These are phyloP conservation scores for Macrolepiota dolichaula DNA, from an alignment of 768 basidiomycete species.

Conservation along the genomic window DNA sequence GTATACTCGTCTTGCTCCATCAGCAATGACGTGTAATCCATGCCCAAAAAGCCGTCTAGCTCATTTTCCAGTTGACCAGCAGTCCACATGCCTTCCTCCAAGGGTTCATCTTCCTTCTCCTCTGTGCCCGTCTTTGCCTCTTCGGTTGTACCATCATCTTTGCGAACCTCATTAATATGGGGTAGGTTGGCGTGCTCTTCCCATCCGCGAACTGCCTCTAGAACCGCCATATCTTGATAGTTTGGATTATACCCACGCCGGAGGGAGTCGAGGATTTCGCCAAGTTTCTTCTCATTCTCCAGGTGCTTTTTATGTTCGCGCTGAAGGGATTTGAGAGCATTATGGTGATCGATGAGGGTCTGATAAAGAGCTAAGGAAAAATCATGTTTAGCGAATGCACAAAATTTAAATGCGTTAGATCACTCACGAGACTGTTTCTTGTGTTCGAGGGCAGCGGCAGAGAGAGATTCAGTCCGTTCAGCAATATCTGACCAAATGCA, in stretches of 20 bases:
- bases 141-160: constrained; percentile 34
- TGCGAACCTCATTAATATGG: constrained; percentile 67
- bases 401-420: neutral
- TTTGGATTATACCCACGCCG: constrained; percentile 93
- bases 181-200: constrained; percentile 69
- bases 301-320: constrained; percentile 69
- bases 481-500: constrained; percentile 55
- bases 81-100: constrained; percentile 62
- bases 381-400: neutral
- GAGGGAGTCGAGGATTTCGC: constrained; percentile 78
- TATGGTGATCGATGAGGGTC: constrained; percentile 68
- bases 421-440: constrained; percentile 83
- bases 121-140: constrained; percentile 29
- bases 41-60: constrained; percentile 51
- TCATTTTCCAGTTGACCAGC: constrained; percentile 54
- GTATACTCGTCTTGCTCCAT: constrained; percentile 75
- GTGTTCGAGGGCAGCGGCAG: constrained; percentile 76
- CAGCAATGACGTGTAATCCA: constrained; percentile 73
- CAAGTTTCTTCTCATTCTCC: constrained; percentile 73
- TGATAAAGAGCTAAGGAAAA: constrained; percentile 65
- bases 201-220: constrained; percentile 95
- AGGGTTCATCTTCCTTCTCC: constrained; percentile 39
- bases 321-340: constrained; percentile 74
- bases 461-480: constrained; percentile 72
- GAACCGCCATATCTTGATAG: constrained; percentile 98